Conservation (phyloP, 305 asterid genomes). For the Solanum aculeatissimum region DNA sequence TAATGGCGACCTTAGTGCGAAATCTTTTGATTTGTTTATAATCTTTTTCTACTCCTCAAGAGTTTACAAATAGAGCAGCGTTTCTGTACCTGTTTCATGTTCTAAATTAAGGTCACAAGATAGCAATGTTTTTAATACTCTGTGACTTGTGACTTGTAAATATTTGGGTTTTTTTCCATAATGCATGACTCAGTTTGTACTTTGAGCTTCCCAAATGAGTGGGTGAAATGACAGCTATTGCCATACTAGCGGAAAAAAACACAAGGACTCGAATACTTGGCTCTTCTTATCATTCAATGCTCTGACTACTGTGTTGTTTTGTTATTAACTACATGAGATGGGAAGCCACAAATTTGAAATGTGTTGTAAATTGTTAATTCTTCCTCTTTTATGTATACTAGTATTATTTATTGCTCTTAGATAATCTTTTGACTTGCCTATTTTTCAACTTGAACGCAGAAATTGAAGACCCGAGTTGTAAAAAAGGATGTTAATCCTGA, state of each 20-base stretch:
- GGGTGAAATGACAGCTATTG: not conserved
- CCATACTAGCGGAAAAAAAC: not conserved
- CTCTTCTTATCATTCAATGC: not conserved
- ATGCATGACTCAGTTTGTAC: not conserved
- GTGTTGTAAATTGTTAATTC: not conserved
- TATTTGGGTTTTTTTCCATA: not conserved
- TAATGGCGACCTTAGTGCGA: not conserved
- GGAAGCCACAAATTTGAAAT: not conserved
- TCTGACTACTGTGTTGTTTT: not conserved
- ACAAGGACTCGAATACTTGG: not conserved
- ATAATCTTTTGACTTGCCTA: not conserved
- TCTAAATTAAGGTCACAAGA: not conserved
- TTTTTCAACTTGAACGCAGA: constrained; percentile 24
- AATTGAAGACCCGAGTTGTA: constrained; percentile 58
- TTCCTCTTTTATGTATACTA: not conserved
- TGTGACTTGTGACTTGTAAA: not conserved
- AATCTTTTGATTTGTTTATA: not conserved
- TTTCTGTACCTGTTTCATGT: not conserved
- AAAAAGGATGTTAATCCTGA: constrained; percentile 62
- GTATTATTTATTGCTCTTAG: not conserved
- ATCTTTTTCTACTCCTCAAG: not conserved
- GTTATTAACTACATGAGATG: not conserved
- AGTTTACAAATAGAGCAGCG: not conserved
- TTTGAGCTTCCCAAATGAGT: not conserved
- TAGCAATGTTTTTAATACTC: not conserved